Evolutionary conservation across 768 basidiomycete species (phyloP).

Genomic region (Naganishia vishniacii): DNA sequence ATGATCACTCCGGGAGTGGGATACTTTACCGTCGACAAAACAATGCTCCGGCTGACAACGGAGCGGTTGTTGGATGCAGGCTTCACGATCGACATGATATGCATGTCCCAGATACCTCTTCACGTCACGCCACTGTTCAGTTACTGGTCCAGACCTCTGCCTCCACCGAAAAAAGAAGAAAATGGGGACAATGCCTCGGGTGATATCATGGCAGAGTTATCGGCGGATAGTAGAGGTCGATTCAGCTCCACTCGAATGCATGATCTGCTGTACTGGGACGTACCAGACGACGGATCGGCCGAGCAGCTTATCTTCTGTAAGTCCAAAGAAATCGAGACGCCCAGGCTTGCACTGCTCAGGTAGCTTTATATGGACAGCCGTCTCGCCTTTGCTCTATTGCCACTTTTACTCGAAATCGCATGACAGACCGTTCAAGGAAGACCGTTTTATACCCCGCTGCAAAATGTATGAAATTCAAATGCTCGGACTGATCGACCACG

Average conservation of each 20-base stretch:
- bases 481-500: slow-evolving; percentile 84
- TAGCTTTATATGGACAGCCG: no score
- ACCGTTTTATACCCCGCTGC: slow-evolving; percentile 84
- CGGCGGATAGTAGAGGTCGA: slow-evolving; percentile 11
- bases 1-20: slow-evolving; percentile 90
- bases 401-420: slow-evolving; percentile 50
- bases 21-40: slow-evolving; percentile 86
- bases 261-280: slow-evolving; percentile 47
- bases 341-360: no score
- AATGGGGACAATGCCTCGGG: slow-evolving; percentile 35
- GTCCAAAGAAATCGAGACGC: slow-evolving; percentile 19
- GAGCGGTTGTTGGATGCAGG: slow-evolving; percentile 92
- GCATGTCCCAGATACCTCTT: slow-evolving; percentile 81
- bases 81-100: slow-evolving; percentile 78
- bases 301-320: slow-evolving; percentile 43
- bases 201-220: slow-evolving; percentile 21
- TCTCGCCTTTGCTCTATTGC: slow-evolving; percentile 49
- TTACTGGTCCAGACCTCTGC: slow-evolving; percentile 57
- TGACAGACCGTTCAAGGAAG: slow-evolving; percentile 51
- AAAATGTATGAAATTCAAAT: slow-evolving; percentile 96
- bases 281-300: slow-evolving; percentile 28
- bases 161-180: slow-evolving; percentile 23
- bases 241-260: slow-evolving; percentile 22
- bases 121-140: slow-evolving; percentile 91
- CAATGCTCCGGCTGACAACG: slow-evolving; percentile 81